Base-by-base conservation (phyloP, 2,329 filamentous ascomycete species). In the Exophiala aquamarina region DNA sequence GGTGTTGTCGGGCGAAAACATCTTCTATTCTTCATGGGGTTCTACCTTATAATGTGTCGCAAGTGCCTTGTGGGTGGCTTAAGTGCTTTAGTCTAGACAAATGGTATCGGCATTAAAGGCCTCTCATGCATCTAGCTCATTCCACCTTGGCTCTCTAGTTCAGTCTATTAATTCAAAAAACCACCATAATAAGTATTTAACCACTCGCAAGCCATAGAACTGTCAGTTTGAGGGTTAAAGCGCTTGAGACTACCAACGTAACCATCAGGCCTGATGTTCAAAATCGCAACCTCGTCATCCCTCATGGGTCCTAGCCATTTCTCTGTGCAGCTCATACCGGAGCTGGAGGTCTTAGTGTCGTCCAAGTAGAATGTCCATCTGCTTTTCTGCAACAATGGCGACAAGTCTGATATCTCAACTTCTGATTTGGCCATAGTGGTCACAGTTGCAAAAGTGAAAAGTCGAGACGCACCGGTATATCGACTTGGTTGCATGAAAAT, bases 301-400 rank as follows among this genome's bases (percentile, higher is more conserved):
- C 68, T 70, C 3, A 87, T 67, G 36, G 71, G 75, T 32, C 81
- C 83, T 5, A 87, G 70, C 84, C 84, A 89, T 64, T 86, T 88
- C 58, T 82, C 76, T 8, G 80, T 86, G 64, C 81, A 86, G 1
- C 50, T 59, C 14, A 66, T 60, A 11, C 62, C 59, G 23, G 74
- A 78, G 44, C 81, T 76, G 47, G 73, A 77, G 56, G 78, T 76
- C 19, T 75, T 72, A 11, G 82, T 66, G 62, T 87, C 75, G 60
- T 89, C 86, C 0, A 87, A 70, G 61, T 89, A 89, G 50, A 89
- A 76, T 0, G 83, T 86, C 83, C 84, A 89, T 23, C 77, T 74
- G 63, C 82, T 85, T 46, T 81, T 74, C 57, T 84, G 78, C 32
- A 89, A 63, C 17, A 83, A 63, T 0, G 70, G 63, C 0, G 85